A percentile compares a stretch with the other conserved stretches of the same genome.
phyloP scores from a whole-genome alignment of 1,284 basidiomycete species.

The Cerioporus squamosus region DNA sequence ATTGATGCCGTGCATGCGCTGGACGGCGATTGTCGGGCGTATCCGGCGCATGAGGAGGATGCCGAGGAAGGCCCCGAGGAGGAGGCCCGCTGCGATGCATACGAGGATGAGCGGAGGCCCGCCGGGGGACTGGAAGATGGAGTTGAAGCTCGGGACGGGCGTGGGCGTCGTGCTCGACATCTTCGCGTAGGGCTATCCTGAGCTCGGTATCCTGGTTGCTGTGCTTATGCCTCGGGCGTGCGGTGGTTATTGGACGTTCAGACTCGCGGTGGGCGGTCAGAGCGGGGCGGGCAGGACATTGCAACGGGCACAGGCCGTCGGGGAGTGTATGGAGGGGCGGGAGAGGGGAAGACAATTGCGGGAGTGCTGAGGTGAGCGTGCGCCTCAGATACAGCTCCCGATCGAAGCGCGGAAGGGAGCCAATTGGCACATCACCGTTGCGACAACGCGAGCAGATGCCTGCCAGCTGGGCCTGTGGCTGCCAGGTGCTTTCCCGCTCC shows the following conservation, averaged over 20 bases:
- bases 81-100: constrained; percentile 34
- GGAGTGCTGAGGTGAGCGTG: not conserved
- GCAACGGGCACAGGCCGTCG: no score
- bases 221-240: no score
- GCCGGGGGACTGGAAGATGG: constrained; percentile 26
- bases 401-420: not conserved
- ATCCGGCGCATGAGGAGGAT: constrained; percentile 25
- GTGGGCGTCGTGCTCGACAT: no score
- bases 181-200: no score
- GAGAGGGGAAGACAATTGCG: not conserved
- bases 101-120: constrained; percentile 36
- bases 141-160: constrained; percentile 7
- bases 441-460: no score
- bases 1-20: constrained; percentile 1
- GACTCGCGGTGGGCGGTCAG: no score
- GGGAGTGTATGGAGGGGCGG: not conserved
- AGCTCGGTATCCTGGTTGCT: no score
- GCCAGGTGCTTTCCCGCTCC: no score
- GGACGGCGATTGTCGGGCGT: constrained; percentile 12
- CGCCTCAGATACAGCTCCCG: not conserved
- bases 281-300: no score
- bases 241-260: no score
- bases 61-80: constrained; percentile 28
- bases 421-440: not conserved
- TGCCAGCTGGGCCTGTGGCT: not conserved